phyloP scores from a whole-genome alignment of 2,329 filamentous ascomycete species.

The Alternaria hordeiaustralica region DNA sequence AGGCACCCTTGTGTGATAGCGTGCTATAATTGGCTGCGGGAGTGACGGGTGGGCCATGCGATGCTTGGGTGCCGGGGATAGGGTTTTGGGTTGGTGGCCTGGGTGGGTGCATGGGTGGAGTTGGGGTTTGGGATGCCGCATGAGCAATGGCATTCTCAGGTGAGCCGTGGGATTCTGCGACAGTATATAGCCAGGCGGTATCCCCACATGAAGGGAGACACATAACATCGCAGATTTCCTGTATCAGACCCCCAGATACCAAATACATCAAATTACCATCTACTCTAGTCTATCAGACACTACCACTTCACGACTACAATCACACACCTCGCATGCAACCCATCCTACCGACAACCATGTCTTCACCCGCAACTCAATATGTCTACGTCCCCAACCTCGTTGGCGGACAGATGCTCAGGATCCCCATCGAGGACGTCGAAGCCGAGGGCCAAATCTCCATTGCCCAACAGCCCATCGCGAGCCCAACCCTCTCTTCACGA shows the following conservation, averaged over 20 bases:
- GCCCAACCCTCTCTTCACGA: constrained; percentile 17
- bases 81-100: constrained; percentile 25
- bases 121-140: constrained; percentile 19
- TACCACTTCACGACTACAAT: neutral
- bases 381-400: constrained; percentile 50
- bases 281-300: neutral
- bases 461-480: constrained; percentile 22
- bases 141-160: constrained; percentile 2
- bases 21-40: constrained; percentile 5
- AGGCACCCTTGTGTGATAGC: constrained; percentile 6
- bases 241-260: neutral
- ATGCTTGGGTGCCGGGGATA: constrained; percentile 27
- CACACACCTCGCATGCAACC: neutral
- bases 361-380: constrained; percentile 39
- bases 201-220: constrained; percentile 3
- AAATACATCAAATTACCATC: neutral
- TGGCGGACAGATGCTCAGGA: constrained; percentile 47
- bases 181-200: constrained; percentile 12
- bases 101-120: constrained; percentile 24
- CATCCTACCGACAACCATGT: constrained; percentile 30
- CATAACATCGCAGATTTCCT: neutral
- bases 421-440: constrained; percentile 37
- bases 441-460: constrained; percentile 24
- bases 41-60: constrained; percentile 4
- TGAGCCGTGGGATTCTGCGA: constrained; percentile 1